Conservation (phyloP, 805 yeast species). For the Suhomyces emberorum region DNA sequence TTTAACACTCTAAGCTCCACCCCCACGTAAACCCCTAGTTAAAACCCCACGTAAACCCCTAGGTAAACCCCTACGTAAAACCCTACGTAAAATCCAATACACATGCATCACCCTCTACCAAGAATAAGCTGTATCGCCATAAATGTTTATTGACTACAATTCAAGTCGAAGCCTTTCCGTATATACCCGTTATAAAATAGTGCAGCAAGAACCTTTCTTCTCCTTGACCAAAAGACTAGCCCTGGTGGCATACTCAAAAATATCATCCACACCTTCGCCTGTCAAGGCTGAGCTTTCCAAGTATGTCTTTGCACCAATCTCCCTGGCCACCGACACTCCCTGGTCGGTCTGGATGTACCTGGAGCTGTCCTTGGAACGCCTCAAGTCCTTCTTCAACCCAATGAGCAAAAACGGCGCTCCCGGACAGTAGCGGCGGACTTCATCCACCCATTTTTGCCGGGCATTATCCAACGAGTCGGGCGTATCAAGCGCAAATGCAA, state of each 20-base stretch:
- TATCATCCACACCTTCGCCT: slow-evolving; percentile 93
- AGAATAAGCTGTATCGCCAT: no score
- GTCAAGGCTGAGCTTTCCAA: slow-evolving; percentile 89
- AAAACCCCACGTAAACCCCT: no score
- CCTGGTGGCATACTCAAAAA: slow-evolving; percentile 87
- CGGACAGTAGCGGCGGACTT: slow-evolving; percentile 78
- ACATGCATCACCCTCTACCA: no score
- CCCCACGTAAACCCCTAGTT: no score
- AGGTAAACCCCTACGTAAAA: no score
- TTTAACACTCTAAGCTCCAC: no score
- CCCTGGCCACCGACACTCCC: slow-evolving; percentile 69
- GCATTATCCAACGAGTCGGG: slow-evolving; percentile 86
- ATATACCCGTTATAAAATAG: slow-evolving; percentile 15
- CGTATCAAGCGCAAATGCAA: slow-evolving; percentile 81
- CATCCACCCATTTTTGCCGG: slow-evolving; percentile 81
- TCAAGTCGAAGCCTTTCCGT: no score
- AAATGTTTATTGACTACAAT: no score
- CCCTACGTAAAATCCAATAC: no score
- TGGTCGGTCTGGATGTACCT: slow-evolving; percentile 52
- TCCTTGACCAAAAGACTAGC: slow-evolving; percentile 56
- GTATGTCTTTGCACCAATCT: slow-evolving; percentile 79
- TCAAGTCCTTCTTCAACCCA: slow-evolving; percentile 80
- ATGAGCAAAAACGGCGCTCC: slow-evolving; percentile 72
- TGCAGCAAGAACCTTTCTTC: slow-evolving; percentile 32
- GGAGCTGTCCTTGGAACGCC: slow-evolving; percentile 33